A percentile compares a stretch with the other conserved stretches of the same genome.
Conservation (phyloP, 176 grass and related monocot species). For the Oryza glumipatula region DNA sequence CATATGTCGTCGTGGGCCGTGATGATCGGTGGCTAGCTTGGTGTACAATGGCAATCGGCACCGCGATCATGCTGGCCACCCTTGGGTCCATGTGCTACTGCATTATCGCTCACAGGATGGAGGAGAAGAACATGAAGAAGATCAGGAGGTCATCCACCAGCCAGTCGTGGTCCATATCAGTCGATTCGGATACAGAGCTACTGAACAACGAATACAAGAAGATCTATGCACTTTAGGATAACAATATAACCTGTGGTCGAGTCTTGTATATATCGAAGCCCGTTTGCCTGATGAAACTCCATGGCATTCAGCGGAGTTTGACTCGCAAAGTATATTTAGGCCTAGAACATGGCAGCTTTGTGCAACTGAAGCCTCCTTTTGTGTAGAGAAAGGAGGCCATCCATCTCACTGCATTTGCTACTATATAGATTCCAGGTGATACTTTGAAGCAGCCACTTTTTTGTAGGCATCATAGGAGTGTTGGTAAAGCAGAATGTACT, state of each 20-base stretch:
- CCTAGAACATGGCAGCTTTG: constrained; percentile 38
- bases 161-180: constrained; percentile 68
- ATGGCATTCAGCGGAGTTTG: constrained; percentile 42
- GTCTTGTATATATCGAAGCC: constrained; percentile 52
- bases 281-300: constrained; percentile 38
- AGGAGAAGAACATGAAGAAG: constrained; percentile 86
- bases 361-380: constrained; percentile 37
- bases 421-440: constrained; percentile 21
- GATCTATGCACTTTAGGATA: constrained; percentile 80
- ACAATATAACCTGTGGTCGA: neutral
- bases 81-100: constrained; percentile 90
- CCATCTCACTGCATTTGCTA: neutral
- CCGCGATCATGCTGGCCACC: constrained; percentile 74
- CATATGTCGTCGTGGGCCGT: constrained; percentile 78
- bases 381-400: neutral
- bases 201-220: constrained; percentile 84
- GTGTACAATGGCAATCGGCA: constrained; percentile 89
- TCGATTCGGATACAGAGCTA: constrained; percentile 73
- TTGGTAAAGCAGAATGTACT: constrained; percentile 39
- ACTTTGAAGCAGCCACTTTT: constrained; percentile 37
- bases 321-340: constrained; percentile 29
- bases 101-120: constrained; percentile 76
- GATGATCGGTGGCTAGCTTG: constrained; percentile 81
- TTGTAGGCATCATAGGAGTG: constrained; percentile 44
- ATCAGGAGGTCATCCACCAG: constrained; percentile 70